Evolutionary conservation across 495 filamentous ascomycete species (phyloP), one percentile per base, ranked within the genome.

Genomic region (Aspergillus biplanus): DNA sequence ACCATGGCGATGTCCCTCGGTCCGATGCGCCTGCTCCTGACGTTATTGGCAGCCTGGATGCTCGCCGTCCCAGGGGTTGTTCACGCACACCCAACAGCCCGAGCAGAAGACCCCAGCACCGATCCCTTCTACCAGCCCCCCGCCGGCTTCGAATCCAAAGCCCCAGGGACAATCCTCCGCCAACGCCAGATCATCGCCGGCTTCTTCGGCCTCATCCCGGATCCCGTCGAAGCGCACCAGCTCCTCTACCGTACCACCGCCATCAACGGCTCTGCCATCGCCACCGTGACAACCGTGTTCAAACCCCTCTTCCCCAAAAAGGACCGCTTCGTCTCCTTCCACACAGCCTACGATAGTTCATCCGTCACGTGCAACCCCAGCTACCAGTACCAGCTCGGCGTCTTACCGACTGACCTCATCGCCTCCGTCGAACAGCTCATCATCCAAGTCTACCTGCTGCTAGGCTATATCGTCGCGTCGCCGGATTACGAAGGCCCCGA

Each of bases 161-260:
- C 53, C 0, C 74, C 71, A 6, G 74, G 74, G 6, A 67, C 73
- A 1, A 72, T 75, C 55, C 61, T 77, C 44, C 69, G 67, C 7
- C 34, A 71, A 32, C 69, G 74, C 11, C 60, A 37, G 6, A 42
- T 77, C 54, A 58, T n/a, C 16, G 63, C 69, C 11, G 58, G 69
- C 18, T 71, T 77, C 58, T 59, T 77, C 27, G 74, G 74, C 18
- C n/a, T 75, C 0, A 64, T 77, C 31, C 67, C 66, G 3, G 64
- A 75, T 42, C 71, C 69, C 2, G 67, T 77, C 7, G 61, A 71
- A 21, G 62, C 62, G 18, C 80, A 79, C 64, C 79, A 85, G 47
- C 74, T 85, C 44, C 76, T 86, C 11, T 86, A 78, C 68, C 79
- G 80, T 3, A 80, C 81, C 0, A 83, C 76, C 12, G 67, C 74